Evolutionary conservation across 2,329 filamentous ascomycete species (phyloP), one percentile per base, ranked within the genome.

Genomic region (Aureobasidium sp.): DNA sequence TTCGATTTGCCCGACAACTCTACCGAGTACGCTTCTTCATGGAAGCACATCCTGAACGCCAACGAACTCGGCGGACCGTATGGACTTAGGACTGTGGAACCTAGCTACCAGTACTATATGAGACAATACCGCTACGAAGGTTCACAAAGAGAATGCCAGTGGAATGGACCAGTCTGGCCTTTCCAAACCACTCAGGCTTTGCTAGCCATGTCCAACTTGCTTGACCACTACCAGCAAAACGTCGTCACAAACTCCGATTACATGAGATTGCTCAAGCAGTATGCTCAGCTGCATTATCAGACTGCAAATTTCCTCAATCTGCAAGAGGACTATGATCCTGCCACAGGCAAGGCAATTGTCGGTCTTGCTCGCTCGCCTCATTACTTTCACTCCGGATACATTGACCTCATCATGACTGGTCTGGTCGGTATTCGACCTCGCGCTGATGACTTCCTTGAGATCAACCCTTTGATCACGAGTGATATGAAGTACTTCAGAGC

Each of bases 361-460:
- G 71, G 70, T 0, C 64, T 74, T 4, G 64, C 67, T 25, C 68
- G 71, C 6, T 71, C 68, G 2, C 70, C 66, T 12, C 71, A 74
- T 51, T 74, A 74, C 59, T 74, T 74, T 62, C 71, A 74, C 61
- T 74, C 71, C 1, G 70, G 71, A 1, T 74, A 68, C 56, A 64
- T 69, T 22, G 71, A 74, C 53, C 62, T 70, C 2, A 60, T 74
- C 29, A 63, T 74, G 12, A 66, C 68, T 0, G 71, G 71, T 0
- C 62, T 74, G 2, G 67, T 74, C 0, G 71, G 71, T 0, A 68
- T 74, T 29, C 68, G 71, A 0, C 67, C 71, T 3, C 64, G 65
- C 0, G 62, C 64, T 7, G 66, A 71, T 27, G 63, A 72, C 53
- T 59, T 64, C 0, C 62, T 74, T 1, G 69, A 71, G 50, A 65